A percentile compares a stretch with the other conserved stretches of the same genome.
phyloP scores from a whole-genome alignment of 768 basidiomycete genomes.

The Suillus fuscotomentosus region DNA sequence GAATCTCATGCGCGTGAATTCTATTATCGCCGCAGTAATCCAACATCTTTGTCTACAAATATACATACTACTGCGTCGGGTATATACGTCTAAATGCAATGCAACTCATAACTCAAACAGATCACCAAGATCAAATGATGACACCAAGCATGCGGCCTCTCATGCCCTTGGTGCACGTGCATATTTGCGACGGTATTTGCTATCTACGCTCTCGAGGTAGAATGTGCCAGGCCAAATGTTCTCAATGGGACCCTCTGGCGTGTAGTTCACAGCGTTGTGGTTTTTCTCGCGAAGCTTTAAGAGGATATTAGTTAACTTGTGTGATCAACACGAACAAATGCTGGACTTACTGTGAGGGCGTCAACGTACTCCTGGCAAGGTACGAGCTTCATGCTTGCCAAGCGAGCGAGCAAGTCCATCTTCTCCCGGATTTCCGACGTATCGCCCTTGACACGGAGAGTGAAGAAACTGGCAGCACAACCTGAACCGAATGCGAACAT shows the following conservation, averaged over 20 bases:
- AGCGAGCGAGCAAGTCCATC: conserved; percentile 75
- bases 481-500: conserved; percentile 98
- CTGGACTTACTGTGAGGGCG: conserved; percentile 60
- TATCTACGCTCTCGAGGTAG: conserved; percentile 89
- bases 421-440: conserved; percentile 78
- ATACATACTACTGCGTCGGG: neutral
- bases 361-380: conserved; percentile 91
- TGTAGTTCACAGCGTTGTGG: conserved; percentile 86
- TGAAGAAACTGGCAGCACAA: conserved; percentile 94
- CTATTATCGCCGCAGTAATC: neutral
- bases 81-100: conserved; percentile 8
- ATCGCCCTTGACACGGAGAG: conserved; percentile 83
- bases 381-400: conserved; percentile 86
- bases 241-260: conserved; percentile 81
- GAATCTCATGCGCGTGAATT: neutral
- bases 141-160: neutral
- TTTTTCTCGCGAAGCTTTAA: conserved; percentile 90
- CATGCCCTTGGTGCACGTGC: conserved; percentile 38
- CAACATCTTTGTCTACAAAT: neutral
- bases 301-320: neutral
- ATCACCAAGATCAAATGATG: neutral
- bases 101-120: neutral
- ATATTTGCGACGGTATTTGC: conserved; percentile 92
- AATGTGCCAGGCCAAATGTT: conserved; percentile 94
- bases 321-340: conserved; percentile 5